These are phyloP conservation scores for Platanthera guangdongensis DNA, from an alignment of 106 monocot genomes.

Conservation along the genomic window DNA sequence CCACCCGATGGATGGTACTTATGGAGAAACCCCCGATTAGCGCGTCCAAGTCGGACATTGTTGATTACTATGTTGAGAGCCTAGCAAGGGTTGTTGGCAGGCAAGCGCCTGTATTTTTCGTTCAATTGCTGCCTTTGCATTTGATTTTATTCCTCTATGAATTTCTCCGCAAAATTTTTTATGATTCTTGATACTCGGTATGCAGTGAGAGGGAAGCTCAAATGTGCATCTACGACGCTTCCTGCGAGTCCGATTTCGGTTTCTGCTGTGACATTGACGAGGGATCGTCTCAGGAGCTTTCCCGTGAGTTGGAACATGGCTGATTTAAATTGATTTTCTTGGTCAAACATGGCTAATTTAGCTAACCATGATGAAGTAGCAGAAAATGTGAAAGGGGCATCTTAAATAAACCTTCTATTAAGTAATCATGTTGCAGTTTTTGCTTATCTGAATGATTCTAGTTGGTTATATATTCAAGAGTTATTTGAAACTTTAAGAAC, in stretches of 20 bases:
- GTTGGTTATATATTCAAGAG: not conserved
- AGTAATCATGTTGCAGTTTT: not conserved
- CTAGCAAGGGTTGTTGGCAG: conserved; percentile 62
- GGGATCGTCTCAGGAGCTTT: conserved; percentile 32
- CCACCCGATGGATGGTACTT: conserved; percentile 43
- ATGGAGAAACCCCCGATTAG: conserved; percentile 29
- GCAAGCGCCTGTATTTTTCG: conserved; percentile 8
- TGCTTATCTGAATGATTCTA: not conserved
- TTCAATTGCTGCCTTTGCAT: not conserved
- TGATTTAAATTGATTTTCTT: not conserved
- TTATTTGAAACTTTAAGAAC: not conserved
- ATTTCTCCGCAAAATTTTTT: not conserved
- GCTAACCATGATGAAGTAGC: not conserved
- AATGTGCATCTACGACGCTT: conserved; percentile 62
- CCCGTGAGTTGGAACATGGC: conserved; percentile 32
- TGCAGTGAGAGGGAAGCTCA: conserved; percentile 78
- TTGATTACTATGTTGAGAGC: conserved; percentile 57
- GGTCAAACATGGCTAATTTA: not conserved
- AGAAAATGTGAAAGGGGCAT: not conserved
- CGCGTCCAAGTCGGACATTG: conserved; percentile 37
- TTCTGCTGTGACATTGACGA: conserved; percentile 84
- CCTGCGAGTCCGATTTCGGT: conserved; percentile 43
- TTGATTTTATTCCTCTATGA: not conserved
- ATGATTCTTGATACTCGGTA: not conserved
- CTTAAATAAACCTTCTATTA: not conserved